phyloP scores from a whole-genome alignment of 257 asterid genomes.

The Phtheirospermum japonicum region DNA sequence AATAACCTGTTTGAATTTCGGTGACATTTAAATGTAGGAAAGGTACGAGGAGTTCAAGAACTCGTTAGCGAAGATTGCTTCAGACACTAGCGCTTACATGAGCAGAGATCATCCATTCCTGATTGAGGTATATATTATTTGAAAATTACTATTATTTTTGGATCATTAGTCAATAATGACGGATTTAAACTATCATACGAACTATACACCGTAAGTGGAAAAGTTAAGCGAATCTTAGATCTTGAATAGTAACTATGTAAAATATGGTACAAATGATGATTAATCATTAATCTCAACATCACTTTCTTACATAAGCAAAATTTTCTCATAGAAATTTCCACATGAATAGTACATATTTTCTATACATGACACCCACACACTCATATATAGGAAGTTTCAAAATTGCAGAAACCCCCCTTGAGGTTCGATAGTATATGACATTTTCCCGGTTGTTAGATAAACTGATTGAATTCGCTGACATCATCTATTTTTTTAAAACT shows the following conservation, averaged over 20 bases:
- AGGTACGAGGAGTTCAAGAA: constrained; percentile 27
- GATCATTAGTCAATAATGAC: too few species aligned
- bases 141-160: background rate
- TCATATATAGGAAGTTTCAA: too few species aligned
- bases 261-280: background rate
- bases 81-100: background rate
- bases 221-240: background rate
- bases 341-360: background rate
- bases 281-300: background rate
- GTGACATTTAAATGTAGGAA: constrained; percentile 18
- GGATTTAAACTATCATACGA: too few species aligned
- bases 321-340: background rate
- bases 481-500: too few species aligned
- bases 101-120: constrained; percentile 31
- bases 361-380: too few species aligned
- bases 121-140: constrained; percentile 28
- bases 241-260: background rate
- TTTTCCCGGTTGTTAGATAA: too few species aligned
- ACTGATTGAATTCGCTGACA: too few species aligned
- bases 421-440: too few species aligned
- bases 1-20: background rate
- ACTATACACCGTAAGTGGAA: background rate
- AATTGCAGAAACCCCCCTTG: too few species aligned
- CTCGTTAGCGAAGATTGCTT: background rate
- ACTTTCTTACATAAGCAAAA: background rate